Base-by-base conservation (phyloP, 2,329 filamentous ascomycete species). In the Microdochium bolleyi region DNA sequence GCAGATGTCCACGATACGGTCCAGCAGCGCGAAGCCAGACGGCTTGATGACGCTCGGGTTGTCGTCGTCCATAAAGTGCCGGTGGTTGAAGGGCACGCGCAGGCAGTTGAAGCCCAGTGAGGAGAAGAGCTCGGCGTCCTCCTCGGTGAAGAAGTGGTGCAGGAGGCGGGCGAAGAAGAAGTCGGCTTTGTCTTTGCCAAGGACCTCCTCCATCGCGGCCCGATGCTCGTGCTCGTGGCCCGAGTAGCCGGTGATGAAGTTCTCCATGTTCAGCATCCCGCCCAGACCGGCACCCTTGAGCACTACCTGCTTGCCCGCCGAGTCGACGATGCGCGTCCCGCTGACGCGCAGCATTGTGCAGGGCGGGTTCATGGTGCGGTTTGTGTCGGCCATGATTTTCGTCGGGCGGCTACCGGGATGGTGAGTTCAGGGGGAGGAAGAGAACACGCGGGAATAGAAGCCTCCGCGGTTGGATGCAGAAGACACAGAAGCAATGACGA, bases 161-260 rank as follows among this genome's bases (percentile, higher is more conserved):
- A 79, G 63, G 64, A 73, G 74, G 54, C 70, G 73, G 58, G 79
- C 74, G 59, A 83, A 82, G 66, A 82, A 81, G 68, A 73, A 82
- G 21, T 80, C 70, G 54, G 77, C 75, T 58, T 79, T 80, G 53
- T 82, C 73, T 37, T 71, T 60, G 0, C 79, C 79, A 0, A 83
- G 67, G 1, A 77, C 75, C 50, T 73, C 68, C 2, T 72, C 64
- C 69, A 83, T 73, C 1, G 77, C 73, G 11, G 70, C 70, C 9
- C 78, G 72, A 56, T 78, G 74, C 57, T 81, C 72, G 41, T 67
- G 68, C 62, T 83, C 80, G 54, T 79, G 77, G 22, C 76, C 80
- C 9, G 78, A 70, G 57, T 75, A 83, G 24, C 80, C 80, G 1
- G 76, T 79, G 58, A 83, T 82, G 70, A 82, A 82, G 60, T 81